A percentile compares a stretch with the other conserved stretches of the same genome.
These are phyloP conservation scores for Crithidia expoeki DNA, from an alignment of 208 protist species.

Conservation along the genomic window DNA sequence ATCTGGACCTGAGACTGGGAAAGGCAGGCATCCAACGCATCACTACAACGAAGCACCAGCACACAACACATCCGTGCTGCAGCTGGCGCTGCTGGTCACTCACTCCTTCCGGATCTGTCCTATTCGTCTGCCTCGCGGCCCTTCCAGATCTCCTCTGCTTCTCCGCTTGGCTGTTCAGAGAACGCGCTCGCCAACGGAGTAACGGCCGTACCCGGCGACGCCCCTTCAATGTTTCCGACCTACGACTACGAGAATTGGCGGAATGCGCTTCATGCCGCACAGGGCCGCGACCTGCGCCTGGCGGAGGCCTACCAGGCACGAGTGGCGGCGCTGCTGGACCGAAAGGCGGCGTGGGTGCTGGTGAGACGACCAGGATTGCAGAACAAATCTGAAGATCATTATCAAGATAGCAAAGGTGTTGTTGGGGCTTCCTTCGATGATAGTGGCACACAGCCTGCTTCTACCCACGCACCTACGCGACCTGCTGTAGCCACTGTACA, in stretches of 20 bases:
- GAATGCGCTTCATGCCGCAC: conserved; percentile 23
- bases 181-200: neutral
- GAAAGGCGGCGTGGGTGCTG: conserved; percentile 17
- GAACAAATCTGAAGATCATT: neutral
- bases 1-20: neutral
- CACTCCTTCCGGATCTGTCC: neutral
- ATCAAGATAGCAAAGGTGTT: neutral
- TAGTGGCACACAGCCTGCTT: too few relatives aligned
- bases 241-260: conserved; percentile 31
- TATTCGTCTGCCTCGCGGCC: neutral
- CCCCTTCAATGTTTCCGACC: conserved; percentile 1
- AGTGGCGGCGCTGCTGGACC: conserved; percentile 17
- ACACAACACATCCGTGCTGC: neutral
- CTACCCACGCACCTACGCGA: neutral
- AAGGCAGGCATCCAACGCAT: neutral
- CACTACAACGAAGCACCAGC: neutral
- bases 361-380: neutral
- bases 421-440: too few relatives aligned
- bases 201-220: neutral
- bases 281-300: conserved; percentile 25
- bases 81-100: neutral
- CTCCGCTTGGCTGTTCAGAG: neutral
- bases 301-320: conserved; percentile 18
- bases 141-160: neutral
- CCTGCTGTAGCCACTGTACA: neutral